phyloP scores from a whole-genome alignment of 768 basidiomycete species.

The Cystofilobasidium bisporidii region DNA sequence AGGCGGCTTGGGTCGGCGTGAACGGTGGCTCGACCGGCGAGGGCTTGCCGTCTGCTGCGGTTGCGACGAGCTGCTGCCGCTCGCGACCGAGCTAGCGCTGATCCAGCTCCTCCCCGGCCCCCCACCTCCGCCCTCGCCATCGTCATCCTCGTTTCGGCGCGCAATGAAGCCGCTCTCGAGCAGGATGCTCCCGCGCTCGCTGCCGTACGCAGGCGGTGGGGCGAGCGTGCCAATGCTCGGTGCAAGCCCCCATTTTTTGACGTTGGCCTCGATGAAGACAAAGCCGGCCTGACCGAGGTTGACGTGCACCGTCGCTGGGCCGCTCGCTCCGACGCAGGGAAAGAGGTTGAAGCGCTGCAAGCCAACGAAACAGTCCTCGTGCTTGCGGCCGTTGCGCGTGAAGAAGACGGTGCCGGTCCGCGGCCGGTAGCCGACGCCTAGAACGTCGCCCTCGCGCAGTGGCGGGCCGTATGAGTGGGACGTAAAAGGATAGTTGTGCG shows the following conservation, averaged over 20 bases:
- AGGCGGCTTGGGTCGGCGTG: constrained; percentile 49
- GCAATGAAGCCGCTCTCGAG: constrained; percentile 65
- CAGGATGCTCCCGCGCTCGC: constrained; percentile 89
- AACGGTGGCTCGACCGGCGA: constrained; percentile 50
- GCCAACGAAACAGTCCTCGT: constrained; percentile 90
- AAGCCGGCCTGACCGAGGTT: constrained; percentile 97
- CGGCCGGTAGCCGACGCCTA: constrained; percentile 92
- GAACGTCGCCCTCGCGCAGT: constrained; percentile 86
- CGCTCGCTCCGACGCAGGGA: constrained; percentile 92
- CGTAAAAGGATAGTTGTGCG: constrained; percentile 93
- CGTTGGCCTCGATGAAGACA: constrained; percentile 98
- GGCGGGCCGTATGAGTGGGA: constrained; percentile 68
- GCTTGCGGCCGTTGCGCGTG: constrained; percentile 92
- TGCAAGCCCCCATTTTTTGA: constrained; percentile 98
- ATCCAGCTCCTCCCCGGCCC: background rate
- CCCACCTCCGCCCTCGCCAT: background rate
- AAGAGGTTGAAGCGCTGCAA: constrained; percentile 86
- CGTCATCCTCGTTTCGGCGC: background rate
- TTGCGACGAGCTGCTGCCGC: constrained; percentile 12
- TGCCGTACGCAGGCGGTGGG: constrained; percentile 95
- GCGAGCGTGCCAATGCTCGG: constrained; percentile 95
- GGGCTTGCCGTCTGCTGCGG: constrained; percentile 47
- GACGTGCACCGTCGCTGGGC: constrained; percentile 90
- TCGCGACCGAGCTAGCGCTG: background rate
- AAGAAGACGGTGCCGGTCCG: constrained; percentile 97